A percentile compares a stretch with the other conserved stretches of the same genome.
These are phyloP conservation scores for Davidsoniella australis DNA, from an alignment of 2,329 filamentous ascomycete genomes.

Conservation along the genomic window DNA sequence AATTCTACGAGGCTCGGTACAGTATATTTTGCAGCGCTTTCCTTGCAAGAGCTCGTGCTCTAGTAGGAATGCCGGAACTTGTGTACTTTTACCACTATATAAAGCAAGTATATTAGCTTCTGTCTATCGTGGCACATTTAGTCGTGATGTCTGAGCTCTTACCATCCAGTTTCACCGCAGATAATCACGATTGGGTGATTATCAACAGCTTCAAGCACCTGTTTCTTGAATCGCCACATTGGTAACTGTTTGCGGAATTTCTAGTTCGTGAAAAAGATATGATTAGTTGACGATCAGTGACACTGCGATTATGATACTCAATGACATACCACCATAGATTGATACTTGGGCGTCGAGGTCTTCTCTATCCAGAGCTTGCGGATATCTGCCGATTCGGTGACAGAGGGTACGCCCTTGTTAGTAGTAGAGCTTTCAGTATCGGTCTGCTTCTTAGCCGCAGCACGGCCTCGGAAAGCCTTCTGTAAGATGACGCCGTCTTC, in stretches of 20 bases:
- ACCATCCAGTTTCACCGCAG: constrained; percentile 89
- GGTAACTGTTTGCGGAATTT: constrained; percentile 62
- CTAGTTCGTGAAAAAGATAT: constrained; percentile 14
- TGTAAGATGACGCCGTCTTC: constrained; percentile 62
- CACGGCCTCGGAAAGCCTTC: constrained; percentile 54
- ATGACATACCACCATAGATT: constrained; percentile 53
- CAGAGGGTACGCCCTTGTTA: constrained; percentile 26
- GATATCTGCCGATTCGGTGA: constrained; percentile 30
- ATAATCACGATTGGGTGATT: constrained; percentile 77
- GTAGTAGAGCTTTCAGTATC: constrained; percentile 28
- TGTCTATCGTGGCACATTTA: neutral
- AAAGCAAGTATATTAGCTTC: neutral
- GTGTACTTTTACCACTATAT: constrained; percentile 77
- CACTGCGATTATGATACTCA: neutral
- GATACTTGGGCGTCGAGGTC: constrained; percentile 42
- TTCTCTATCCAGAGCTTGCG: constrained; percentile 45
- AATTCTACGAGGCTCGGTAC: constrained; percentile 86
- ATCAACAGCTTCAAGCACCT: constrained; percentile 63
- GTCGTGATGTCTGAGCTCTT: constrained; percentile 15
- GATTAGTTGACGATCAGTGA: constrained; percentile 3
- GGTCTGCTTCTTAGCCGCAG: constrained; percentile 29
- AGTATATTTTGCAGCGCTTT: constrained; percentile 77
- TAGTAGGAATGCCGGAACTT: constrained; percentile 85
- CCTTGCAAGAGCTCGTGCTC: constrained; percentile 75
- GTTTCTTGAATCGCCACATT: constrained; percentile 69